These are phyloP conservation scores for Suillus lakei DNA, from an alignment of 768 basidiomycete genomes.

Conservation along the genomic window DNA sequence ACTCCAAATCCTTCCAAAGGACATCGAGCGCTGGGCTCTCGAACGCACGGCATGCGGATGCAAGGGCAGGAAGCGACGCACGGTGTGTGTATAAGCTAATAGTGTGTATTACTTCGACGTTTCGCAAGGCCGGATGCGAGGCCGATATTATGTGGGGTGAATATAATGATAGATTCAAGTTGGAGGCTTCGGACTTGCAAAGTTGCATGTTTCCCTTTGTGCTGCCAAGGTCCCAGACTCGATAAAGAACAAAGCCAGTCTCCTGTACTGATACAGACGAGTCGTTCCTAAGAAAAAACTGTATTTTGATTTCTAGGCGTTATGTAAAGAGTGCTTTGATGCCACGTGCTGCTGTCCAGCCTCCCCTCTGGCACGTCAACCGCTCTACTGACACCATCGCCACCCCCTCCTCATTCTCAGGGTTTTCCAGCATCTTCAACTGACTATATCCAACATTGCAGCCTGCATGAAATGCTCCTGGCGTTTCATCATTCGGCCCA, in stretches of 20 bases:
- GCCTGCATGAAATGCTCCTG: conserved; percentile 79
- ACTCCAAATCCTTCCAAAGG: conserved; percentile 27
- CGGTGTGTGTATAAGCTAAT: not conserved
- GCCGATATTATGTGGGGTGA: too few species aligned
- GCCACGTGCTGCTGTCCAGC: not conserved
- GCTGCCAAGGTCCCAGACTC: too few species aligned
- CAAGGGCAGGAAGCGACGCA: conserved; percentile 23
- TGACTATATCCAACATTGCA: conserved; percentile 82
- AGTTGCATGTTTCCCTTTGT: not conserved
- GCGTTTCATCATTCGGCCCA: conserved; percentile 66
- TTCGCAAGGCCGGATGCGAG: not conserved
- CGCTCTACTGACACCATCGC: conserved; percentile 60
- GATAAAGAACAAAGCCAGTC: too few species aligned
- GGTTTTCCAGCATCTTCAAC: conserved; percentile 69
- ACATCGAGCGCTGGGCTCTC: conserved; percentile 26
- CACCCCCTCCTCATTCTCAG: conserved; percentile 66
- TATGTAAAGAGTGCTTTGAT: not conserved
- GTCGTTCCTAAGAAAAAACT: too few species aligned
- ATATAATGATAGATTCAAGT: not conserved
- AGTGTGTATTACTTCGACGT: not conserved
- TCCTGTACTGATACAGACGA: too few species aligned
- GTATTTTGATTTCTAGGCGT: too few species aligned
- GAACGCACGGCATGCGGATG: conserved; percentile 27
- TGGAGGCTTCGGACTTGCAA: not conserved
- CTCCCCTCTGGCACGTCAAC: conserved; percentile 45